Base-by-base conservation (phyloP, 2,329 filamentous ascomycete genomes). In the Alternaria novae-zelandiae region DNA sequence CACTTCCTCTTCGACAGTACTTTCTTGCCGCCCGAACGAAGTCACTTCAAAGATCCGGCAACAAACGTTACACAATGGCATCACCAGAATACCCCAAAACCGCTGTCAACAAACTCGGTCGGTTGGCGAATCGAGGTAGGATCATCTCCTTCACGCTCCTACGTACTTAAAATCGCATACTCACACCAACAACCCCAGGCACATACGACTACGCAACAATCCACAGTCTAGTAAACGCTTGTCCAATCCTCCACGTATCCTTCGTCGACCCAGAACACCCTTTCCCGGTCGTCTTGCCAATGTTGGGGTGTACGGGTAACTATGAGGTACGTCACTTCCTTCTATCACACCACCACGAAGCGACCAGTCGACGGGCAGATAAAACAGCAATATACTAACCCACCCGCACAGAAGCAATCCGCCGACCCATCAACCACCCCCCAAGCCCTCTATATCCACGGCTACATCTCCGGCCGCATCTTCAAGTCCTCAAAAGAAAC, bases 361-460 rank as follows among this genome's bases (percentile, higher is more conserved):
- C n/a, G n/a, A n/a, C n/a, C n/a, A n/a, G n/a, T n/a, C n/a, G n/a
- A 28, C 26, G 3, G 11, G 26, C 5, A 5, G 10, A 28, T 12
- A n/a, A 30, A 13, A 12, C 28, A 30, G 2, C 30, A 6, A 36
- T 10, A 0, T 4, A 17, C 32, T n/a, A 41, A 41, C 32, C 32
- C 8, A 41, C 9, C 15, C 8, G 8, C 32, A 10, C 32, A 41
- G 32, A 78, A 86, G 17, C 69, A 51, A 15, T 84, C 86, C 54
- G 88, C 90, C 0, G 83, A 93, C 6, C 90, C 36, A 15, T 17
- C 94, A 61, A 86, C 91, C 23, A 62, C 54, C 65, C 58, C 59
- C 6, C 72, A 74, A 32, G 65, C 76, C 32, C 45, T 80, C 6
- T 80, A 80, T 54, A 68, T 80, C 32, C 78, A 80, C 63, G 78